These are phyloP conservation scores for Penicillium bialowiezense DNA, from an alignment of 495 filamentous ascomycete genomes.

Conservation along the genomic window DNA sequence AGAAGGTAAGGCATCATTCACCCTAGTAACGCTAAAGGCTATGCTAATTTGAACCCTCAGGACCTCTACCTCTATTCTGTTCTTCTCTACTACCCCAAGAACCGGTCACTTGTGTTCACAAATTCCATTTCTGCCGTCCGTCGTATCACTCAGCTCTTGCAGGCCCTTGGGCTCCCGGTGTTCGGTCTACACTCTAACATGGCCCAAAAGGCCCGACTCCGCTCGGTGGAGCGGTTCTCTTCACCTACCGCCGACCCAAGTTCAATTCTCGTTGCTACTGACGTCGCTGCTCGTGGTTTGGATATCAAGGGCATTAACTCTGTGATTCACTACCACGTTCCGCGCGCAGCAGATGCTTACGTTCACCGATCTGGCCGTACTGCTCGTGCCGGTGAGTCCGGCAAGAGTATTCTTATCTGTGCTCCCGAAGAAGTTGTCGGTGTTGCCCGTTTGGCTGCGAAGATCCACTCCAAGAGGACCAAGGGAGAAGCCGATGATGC, in stretches of 20 bases:
- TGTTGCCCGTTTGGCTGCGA: slow-evolving; percentile 77
- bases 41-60: slow-evolving; percentile 30
- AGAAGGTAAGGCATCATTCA: slow-evolving; percentile 62
- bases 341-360: slow-evolving; percentile 86
- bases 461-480: slow-evolving; percentile 67
- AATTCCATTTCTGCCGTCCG: slow-evolving; percentile 94
- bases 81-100: slow-evolving; percentile 75
- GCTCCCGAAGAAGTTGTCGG: slow-evolving; percentile 86
- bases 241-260: slow-evolving; percentile 51
- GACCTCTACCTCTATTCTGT: slow-evolving; percentile 92
- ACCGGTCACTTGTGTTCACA: slow-evolving; percentile 81
- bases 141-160: slow-evolving; percentile 79
- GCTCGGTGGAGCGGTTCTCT: slow-evolving; percentile 88
- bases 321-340: slow-evolving; percentile 92
- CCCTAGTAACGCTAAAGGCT: background rate
- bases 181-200: slow-evolving; percentile 86
- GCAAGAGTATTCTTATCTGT: slow-evolving; percentile 83
- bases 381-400: slow-evolving; percentile 73
- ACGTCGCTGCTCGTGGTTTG: slow-evolving; percentile 93
- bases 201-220: slow-evolving; percentile 93
- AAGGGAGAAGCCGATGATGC: slow-evolving; percentile 33
- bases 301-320: slow-evolving; percentile 87
- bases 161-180: slow-evolving; percentile 75
- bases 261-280: slow-evolving; percentile 85
- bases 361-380: slow-evolving; percentile 95